Evolutionary conservation across 1,284 basidiomycete genomes (phyloP).

Genomic region (Apiotrichum akiyoshidainum): DNA sequence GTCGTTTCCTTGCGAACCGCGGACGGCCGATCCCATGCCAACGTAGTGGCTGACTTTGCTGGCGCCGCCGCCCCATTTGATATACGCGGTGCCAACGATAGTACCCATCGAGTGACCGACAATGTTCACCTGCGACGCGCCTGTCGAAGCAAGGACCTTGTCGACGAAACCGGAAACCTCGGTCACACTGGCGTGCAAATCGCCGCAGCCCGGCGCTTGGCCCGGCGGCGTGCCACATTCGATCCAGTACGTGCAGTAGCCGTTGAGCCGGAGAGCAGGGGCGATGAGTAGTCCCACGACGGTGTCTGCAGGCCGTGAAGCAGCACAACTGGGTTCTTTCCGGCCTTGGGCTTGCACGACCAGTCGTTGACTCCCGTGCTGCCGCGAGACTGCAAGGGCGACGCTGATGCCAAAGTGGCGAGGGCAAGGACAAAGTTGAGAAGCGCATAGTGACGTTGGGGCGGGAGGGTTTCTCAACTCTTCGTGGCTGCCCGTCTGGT

Average conservation of each 20-base stretch:
- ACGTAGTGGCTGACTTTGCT: conserved; percentile 2
- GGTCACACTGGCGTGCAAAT: background rate
- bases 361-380: conserved; percentile 7
- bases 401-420: no score
- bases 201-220: background rate
- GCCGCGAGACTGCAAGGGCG: no score
- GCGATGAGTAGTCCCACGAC: background rate
- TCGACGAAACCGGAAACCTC: background rate
- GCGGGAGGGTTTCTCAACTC: no score
- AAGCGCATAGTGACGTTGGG: no score
- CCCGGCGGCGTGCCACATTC: background rate
- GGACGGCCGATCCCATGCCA: conserved; percentile 2
- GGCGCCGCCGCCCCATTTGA: conserved; percentile 8
- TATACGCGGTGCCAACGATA: background rate
- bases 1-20: background rate
- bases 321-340: conserved; percentile 3
- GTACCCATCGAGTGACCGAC: conserved; percentile 3
- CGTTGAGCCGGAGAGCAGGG: background rate
- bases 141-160: background rate
- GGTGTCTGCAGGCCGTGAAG: conserved; percentile 4
- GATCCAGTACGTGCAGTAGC: background rate
- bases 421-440: no score
- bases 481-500: no score
- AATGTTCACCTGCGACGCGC: background rate
- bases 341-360: background rate